phyloP scores from a whole-genome alignment of 2,329 filamentous ascomycete genomes.

The Achaetomium macrosporum region DNA sequence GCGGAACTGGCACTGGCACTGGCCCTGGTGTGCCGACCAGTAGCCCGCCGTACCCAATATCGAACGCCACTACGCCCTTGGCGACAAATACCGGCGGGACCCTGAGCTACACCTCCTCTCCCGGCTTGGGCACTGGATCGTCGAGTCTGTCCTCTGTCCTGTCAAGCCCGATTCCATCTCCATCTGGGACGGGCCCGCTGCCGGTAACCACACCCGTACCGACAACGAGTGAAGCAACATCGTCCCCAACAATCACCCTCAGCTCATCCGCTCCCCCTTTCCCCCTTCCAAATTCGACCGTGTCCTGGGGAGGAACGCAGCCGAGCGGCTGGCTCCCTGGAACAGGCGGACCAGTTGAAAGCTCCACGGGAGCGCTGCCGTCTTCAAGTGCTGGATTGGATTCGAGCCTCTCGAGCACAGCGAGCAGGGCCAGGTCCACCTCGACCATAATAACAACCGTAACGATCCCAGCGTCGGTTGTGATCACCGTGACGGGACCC shows the following conservation, averaged over 20 bases:
- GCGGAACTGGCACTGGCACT: neutral
- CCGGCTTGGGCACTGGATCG: slow-evolving; percentile 7
- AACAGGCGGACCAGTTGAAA: too few relatives aligned
- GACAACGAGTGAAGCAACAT: neutral
- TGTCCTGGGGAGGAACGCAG: neutral
- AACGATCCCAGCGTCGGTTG: too few relatives aligned
- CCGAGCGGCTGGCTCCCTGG: neutral
- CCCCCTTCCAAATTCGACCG: neutral
- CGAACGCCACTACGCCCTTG: slow-evolving; percentile 5
- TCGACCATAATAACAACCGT: too few relatives aligned
- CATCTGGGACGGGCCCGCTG: neutral
- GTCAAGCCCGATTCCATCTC: slow-evolving; percentile 11
- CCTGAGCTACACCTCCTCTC: neutral
- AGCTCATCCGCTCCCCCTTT: neutral
- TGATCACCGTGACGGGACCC: too few relatives aligned
- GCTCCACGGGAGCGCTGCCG: too few relatives aligned
- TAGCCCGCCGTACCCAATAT: slow-evolving; percentile 11
- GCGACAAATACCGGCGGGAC: slow-evolving; percentile 8
- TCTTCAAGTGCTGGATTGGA: too few relatives aligned
- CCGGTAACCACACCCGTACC: neutral
- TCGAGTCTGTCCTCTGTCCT: neutral
- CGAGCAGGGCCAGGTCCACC: too few relatives aligned
- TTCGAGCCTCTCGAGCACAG: too few relatives aligned
- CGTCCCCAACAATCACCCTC: neutral
- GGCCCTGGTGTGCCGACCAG: neutral